phyloP scores from a whole-genome alignment of 208 protist species.

The Leptomonas seymouri region DNA sequence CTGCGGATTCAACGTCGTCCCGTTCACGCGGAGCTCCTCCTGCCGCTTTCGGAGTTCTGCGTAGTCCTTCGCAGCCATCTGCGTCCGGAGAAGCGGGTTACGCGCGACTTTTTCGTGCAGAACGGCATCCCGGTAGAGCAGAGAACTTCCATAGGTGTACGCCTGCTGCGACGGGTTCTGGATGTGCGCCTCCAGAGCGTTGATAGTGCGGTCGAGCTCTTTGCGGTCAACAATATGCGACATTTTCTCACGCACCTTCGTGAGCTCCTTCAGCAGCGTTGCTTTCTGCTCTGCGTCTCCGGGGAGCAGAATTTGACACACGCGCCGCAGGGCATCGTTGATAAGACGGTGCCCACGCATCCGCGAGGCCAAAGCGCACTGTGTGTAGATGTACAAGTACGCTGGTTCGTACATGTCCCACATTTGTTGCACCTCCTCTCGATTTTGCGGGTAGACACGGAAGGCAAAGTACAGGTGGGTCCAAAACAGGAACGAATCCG shows the following conservation, averaged over 20 bases:
- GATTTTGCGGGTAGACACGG: slow-evolving; percentile 70
- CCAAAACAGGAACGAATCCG: slow-evolving; percentile 85
- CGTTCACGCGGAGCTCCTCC: slow-evolving; percentile 52
- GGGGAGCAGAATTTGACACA: slow-evolving; percentile 83
- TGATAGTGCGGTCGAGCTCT: slow-evolving; percentile 84
- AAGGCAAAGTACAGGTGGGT: slow-evolving; percentile 90
- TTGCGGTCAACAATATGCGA: slow-evolving; percentile 70
- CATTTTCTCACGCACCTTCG: slow-evolving; percentile 84
- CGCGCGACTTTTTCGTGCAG: slow-evolving; percentile 54
- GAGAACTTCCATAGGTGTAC: slow-evolving; percentile 79
- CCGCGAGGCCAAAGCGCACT: slow-evolving; percentile 71
- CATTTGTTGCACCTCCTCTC: slow-evolving; percentile 71
- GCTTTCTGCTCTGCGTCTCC: slow-evolving; percentile 66
- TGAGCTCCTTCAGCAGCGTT: slow-evolving; percentile 66
- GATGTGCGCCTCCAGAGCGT: slow-evolving; percentile 66
- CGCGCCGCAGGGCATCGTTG: slow-evolving; percentile 77
- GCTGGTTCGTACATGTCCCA: slow-evolving; percentile 89
- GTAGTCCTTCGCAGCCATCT: slow-evolving; percentile 74
- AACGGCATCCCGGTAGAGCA: slow-evolving; percentile 72
- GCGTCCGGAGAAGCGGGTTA: slow-evolving; percentile 73
- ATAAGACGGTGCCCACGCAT: slow-evolving; percentile 76
- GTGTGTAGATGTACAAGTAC: slow-evolving; percentile 86
- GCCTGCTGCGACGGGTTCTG: slow-evolving; percentile 51
- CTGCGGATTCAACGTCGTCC: slow-evolving; percentile 53
- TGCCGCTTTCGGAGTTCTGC: slow-evolving; percentile 57